Percentiles rank a stretch among this genome's conserved stretches.
These are phyloP conservation scores for Toxoplasma gondii DNA, from an alignment of 169 alveolate genomes.

Conservation along the genomic window DNA sequence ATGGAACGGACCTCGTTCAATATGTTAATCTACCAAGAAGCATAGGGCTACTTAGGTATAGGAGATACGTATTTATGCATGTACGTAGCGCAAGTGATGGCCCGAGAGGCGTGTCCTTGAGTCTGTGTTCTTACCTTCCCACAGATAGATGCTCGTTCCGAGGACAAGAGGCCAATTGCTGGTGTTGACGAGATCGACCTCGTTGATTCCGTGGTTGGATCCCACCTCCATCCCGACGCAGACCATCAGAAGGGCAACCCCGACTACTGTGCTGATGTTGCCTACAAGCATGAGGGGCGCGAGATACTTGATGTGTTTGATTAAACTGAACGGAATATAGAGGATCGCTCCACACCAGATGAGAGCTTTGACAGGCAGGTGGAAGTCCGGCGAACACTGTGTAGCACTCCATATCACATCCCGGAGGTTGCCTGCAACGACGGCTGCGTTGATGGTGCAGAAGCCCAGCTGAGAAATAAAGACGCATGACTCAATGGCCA, in stretches of 20 bases:
- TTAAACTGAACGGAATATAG: slow-evolving; percentile 4
- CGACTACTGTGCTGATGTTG: background rate
- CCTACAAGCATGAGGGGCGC: slow-evolving; percentile 38
- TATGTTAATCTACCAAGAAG: no score
- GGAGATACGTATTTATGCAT: no score
- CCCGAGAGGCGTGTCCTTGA: background rate
- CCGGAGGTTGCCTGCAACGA: slow-evolving; percentile 7
- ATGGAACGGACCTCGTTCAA: no score
- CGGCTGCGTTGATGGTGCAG: slow-evolving; percentile 12
- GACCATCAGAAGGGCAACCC: slow-evolving; percentile 12
- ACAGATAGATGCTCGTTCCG: slow-evolving; percentile 29
- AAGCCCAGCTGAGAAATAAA: slow-evolving; percentile 39
- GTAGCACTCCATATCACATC: slow-evolving; percentile 2
- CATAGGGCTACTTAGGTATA: no score
- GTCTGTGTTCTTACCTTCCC: slow-evolving; percentile 33
- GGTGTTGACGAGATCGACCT: slow-evolving; percentile 18
- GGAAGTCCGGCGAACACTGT: slow-evolving; percentile 3
- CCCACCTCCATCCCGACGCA: slow-evolving; percentile 27
- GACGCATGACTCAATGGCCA: slow-evolving; percentile 23
- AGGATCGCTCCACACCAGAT: background rate
- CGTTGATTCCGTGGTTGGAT: background rate
- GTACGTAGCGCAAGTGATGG: background rate
- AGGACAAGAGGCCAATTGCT: slow-evolving; percentile 43
- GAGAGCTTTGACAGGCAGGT: background rate
- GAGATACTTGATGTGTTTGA: slow-evolving; percentile 29